These are phyloP conservation scores for Pneumocystis canis DNA, from an alignment of 1,139 yeast genomes.

Conservation along the genomic window DNA sequence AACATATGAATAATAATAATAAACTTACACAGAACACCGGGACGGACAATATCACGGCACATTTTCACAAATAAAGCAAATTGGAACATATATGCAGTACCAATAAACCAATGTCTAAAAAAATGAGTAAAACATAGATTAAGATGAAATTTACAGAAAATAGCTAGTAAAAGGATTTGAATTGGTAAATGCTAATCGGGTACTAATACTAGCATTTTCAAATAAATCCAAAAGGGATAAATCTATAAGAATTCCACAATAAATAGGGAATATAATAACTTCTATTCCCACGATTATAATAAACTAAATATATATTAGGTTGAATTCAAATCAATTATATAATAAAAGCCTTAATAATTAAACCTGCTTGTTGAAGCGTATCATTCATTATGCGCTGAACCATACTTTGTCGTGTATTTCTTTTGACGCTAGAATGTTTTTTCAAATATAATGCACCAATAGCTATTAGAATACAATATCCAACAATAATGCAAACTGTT, in stretches of 20 bases:
- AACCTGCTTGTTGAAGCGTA: slow-evolving; percentile 26
- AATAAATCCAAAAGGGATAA: slow-evolving; percentile 36
- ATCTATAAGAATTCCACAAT: slow-evolving; percentile 64
- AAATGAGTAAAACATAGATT: slow-evolving; percentile 20
- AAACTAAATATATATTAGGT: slow-evolving; percentile 20
- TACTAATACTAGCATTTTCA: slow-evolving; percentile 15
- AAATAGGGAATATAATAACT: slow-evolving; percentile 66
- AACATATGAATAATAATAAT: neutral
- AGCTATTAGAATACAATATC: slow-evolving; percentile 12
- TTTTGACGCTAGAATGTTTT: slow-evolving; percentile 5
- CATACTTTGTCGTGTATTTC: slow-evolving; percentile 10
- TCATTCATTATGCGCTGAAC: slow-evolving; percentile 15
- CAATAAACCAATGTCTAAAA: slow-evolving; percentile 50
- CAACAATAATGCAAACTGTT: slow-evolving; percentile 5
- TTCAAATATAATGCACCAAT: slow-evolving; percentile 14
- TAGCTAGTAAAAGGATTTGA: slow-evolving; percentile 8
- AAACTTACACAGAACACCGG: slow-evolving; percentile 52
- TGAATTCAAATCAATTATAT: neutral
- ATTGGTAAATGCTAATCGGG: slow-evolving; percentile 5
- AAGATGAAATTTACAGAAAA: slow-evolving; percentile 12
- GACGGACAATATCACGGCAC: slow-evolving; percentile 64
- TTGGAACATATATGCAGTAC: slow-evolving; percentile 74
- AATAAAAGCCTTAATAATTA: slow-evolving; percentile 43
- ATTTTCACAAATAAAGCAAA: slow-evolving; percentile 79
- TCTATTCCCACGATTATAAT: slow-evolving; percentile 64